A percentile compares a stretch with the other conserved stretches of the same genome.
These are phyloP conservation scores for Coemansia sp. DNA, from an alignment of 371 early-diverging fungal species.

Conservation along the genomic window DNA sequence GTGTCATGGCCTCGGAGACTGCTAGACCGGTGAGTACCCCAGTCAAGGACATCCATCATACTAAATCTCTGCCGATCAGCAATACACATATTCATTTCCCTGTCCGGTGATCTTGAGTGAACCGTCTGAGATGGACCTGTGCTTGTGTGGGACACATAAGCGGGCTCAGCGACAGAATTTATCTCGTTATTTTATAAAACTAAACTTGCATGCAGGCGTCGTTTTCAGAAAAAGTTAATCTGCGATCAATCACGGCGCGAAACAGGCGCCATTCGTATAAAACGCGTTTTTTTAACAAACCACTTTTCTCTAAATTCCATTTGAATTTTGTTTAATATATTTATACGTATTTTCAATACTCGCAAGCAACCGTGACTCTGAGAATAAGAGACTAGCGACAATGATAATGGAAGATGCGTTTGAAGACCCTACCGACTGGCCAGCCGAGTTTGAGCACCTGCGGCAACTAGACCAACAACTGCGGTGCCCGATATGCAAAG, in stretches of 20 bases:
- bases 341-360: not conserved
- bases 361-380: not conserved
- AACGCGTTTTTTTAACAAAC: constrained; percentile 2
- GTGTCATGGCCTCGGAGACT: too few species aligned
- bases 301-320: not conserved
- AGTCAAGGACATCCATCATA: too few species aligned
- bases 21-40: too few species aligned
- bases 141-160: too few species aligned
- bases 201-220: not conserved
- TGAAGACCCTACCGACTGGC: constrained; percentile 62
- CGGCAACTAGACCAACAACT: constrained; percentile 59
- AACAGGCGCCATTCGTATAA: not conserved
- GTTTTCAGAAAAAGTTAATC: not conserved
- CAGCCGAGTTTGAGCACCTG: constrained; percentile 44
- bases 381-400: not conserved
- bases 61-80: too few species aligned
- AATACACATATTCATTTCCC: too few species aligned
- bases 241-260: not conserved
- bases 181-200: too few species aligned
- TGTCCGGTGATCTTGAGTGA: too few species aligned
- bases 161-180: too few species aligned
- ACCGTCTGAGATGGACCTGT: too few species aligned
- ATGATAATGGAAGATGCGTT: constrained; percentile 18
- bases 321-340: not conserved
- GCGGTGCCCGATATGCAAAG: constrained; percentile 69